Evolutionary conservation across 1,284 basidiomycete species (phyloP), one percentile per base, ranked within the genome.

Genomic region (Kwoniella shivajii): DNA sequence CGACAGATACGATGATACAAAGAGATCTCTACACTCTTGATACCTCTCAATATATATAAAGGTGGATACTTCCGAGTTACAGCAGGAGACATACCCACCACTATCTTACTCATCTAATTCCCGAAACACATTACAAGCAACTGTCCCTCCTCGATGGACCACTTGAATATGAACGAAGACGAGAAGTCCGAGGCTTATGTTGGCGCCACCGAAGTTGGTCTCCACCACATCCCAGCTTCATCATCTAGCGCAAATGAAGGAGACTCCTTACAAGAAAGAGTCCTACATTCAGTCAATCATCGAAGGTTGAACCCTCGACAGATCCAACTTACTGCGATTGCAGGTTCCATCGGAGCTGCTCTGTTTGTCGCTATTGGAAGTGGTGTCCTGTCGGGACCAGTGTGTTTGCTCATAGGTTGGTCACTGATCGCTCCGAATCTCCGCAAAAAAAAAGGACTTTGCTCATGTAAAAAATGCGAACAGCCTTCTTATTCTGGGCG

Each of bases 301-400:
- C 44, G 61, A 26, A 46, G 51, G 16, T 46, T 64, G 27, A 58
- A 58, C 27, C 30, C 59, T 36, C 50, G 68, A 16, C 67, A 71
- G 31, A 50, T 71, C 30, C 67, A 67, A 43, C 51, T 71, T 6
- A 60, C 63, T 14, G 54, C 66, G 24, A 66, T 71, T 34, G 54
- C 60, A 14, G 66, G 66, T 31, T 44, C 58, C 10, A 63, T 71
- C 49, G 67, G 67, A 30, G 59, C 66, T 0, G 61, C 59, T 9
- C 37, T 71, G 7, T 71, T 71, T 47, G 60, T 71, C 9, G 45
- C 57, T 29, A 71, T 69, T 29, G 68, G 65, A 1, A 42, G 36
- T 2, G 61, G 63, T 14, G 49, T 68, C n/a, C 50, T 51, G 16
- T 59, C 51, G 9, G 68, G 68, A 9, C 66, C 66, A 11, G 29